Base-by-base conservation (phyloP, 73 alveolate genomes). In the Paramecium primaurelia region DNA sequence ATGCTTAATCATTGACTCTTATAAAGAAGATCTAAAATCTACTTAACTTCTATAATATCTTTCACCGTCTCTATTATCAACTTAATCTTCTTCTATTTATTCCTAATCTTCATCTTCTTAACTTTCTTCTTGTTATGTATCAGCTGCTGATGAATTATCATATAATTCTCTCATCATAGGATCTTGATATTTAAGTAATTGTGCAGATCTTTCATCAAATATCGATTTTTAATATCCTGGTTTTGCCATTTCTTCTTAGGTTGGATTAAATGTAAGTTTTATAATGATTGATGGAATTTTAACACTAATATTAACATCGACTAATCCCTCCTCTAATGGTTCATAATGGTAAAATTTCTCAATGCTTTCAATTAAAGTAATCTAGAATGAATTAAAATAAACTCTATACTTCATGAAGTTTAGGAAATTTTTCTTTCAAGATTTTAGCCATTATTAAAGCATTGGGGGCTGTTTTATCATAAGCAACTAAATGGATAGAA, bases 311-410 rank as follows among this genome's bases (percentile, higher is more conserved):
- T 80, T 20, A 8, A 80, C 58, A 11, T 80, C 77, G 1, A 80
- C 1, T 47, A 80, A 14, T 4, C 91, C 91, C 54, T 80, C 91
- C 51, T 80, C 91, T 4, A 42, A 18, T 7, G 91, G 91, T 16
- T 20, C 30, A 22, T 80, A 80, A 49, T 64, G 84, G 42, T 26
- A 11, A 64, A 32, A 34, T 64, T 64, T 64, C 28, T 64, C 84
- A 8, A 64, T 32, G 26, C 7, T 12, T 7, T 16, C 7, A 32
- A 64, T 64, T 20, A 28, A 28, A 32, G 9, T 28, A 28, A 64
- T 64, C 84, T 64, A 64, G 12, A 64, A 64, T 28, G 0, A n/a
- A 18, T 54, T 49, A 14, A 25, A 30, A 59, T 18, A 16, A 0
- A 25, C 25, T 64, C 12, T 3, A 64, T 64, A 64, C 84, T 64